Conservation (phyloP, 305 asterid species). For the Fraxinus nigra region DNA sequence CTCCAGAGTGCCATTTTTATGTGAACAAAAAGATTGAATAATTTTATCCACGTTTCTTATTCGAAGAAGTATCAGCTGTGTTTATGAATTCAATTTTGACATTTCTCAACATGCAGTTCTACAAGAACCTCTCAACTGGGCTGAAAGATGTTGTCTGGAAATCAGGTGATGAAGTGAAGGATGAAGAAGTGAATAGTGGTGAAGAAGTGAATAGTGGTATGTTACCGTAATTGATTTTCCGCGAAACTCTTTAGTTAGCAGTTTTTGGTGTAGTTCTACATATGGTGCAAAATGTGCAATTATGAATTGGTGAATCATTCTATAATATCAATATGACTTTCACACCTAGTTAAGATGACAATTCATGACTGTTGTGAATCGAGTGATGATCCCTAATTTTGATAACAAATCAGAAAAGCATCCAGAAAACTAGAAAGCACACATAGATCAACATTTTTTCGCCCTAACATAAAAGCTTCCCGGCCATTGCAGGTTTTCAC, state of each 20-base stretch:
- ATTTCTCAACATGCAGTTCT: slow-evolving; percentile 49
- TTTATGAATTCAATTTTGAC: not conserved
- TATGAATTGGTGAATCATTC: not conserved
- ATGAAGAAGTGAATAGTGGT: slow-evolving; percentile 41
- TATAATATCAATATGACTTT: not conserved
- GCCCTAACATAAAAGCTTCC: not conserved
- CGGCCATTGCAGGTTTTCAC: not conserved
- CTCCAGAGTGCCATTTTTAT: not conserved
- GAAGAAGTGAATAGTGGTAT: slow-evolving; percentile 40
- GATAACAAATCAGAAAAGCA: not conserved
- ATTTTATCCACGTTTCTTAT: not conserved
- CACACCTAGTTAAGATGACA: not conserved
- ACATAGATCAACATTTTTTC: not conserved
- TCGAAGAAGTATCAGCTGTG: not conserved
- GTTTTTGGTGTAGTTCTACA: not conserved
- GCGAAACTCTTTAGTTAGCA: not conserved
- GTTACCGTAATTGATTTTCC: not conserved
- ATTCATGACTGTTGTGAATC: not conserved
- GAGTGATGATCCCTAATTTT: not conserved
- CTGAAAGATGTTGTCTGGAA: slow-evolving; percentile 92
- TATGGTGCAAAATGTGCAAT: not conserved
- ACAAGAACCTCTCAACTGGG: slow-evolving; percentile 83
- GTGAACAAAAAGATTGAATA: not conserved
- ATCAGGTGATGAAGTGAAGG: slow-evolving; percentile 56
- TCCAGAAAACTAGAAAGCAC: not conserved